Base-by-base conservation (phyloP, 306 rosid species). In the Elaeagnus macrophylla region DNA sequence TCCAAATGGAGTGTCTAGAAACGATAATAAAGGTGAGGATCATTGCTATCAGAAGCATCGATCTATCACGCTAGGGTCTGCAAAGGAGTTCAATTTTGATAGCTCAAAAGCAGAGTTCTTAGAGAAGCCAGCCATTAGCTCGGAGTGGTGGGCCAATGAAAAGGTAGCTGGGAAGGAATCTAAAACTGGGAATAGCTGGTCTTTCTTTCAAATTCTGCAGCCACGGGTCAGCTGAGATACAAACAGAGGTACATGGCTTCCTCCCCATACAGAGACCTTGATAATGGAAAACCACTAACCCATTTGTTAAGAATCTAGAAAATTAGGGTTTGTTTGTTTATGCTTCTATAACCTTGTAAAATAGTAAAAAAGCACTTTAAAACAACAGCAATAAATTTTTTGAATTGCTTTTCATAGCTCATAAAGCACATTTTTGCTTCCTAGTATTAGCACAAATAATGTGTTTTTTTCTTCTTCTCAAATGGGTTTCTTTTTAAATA, bases 31-130 rank as follows among this genome's bases (percentile, higher is more conserved):
- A 71, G 78, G 64, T 35, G 32, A 25, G 5, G 74, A 74, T 57
- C 95, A 67, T 32, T 70, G 77, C 69, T 77, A 79, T 51, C 79
- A 72, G 48, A 84, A 77, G 75, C 89, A 81, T 54, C 75, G 76
- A 60, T 81, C 96, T 52, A 63, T 73, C 61, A 78, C 74, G 15
- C 83, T 80, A 7, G 76, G 86, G 19, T 80, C 93, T 4, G 69
- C 79, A 47, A 86, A 91, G 70, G 97, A 91, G 61, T 91, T 91
- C 76, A 86, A 74, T 73, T 91, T 91, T 65, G 93, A 86, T 75
- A 78, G 62, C 77, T 78, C 85, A 32, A 84, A 86, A 71, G 75
- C 81, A 8, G 93, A 80, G 55, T 74, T 51, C 44, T 68, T 78
- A 13, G 69, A 53, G 48, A 70, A 82, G 55, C 47, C 86, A 12